phyloP scores from a whole-genome alignment of 495 filamentous ascomycete genomes.

The Cudoniella acicularis region DNA sequence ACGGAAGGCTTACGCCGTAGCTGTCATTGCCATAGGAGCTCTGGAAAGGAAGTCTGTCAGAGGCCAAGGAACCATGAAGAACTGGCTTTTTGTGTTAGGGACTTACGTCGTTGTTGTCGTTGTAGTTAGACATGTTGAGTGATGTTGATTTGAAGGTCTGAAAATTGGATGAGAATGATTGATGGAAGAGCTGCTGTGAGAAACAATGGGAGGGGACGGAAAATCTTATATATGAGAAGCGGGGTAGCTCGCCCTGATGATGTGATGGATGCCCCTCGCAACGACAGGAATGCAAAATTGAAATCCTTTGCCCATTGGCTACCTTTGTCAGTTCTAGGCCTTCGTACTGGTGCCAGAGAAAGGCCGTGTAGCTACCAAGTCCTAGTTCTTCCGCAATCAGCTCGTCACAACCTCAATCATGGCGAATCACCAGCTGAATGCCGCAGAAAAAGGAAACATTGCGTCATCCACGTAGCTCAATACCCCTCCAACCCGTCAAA shows the following conservation, averaged over 20 bases:
- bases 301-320: background rate
- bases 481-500: background rate
- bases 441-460: background rate
- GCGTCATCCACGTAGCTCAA: slow-evolving; percentile 4
- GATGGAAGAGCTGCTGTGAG: background rate
- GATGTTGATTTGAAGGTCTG: background rate
- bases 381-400: background rate
- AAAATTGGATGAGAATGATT: slow-evolving; percentile 2
- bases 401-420: background rate
- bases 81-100: slow-evolving; percentile 11
- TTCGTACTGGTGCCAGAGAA: background rate
- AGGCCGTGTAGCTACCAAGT: background rate
- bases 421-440: background rate
- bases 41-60: slow-evolving; percentile 15
- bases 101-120: slow-evolving; percentile 24
- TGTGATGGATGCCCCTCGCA: too few relatives aligned
- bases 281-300: too few relatives aligned
- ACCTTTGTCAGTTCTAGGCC: background rate
- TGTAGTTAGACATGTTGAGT: slow-evolving; percentile 27
- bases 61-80: slow-evolving; percentile 18
- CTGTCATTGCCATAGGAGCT: slow-evolving; percentile 17
- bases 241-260: background rate
- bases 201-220: background rate
- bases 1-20: slow-evolving; percentile 20
- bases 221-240: slow-evolving; percentile 5